A percentile compares a stretch with the other conserved stretches of the same genome.
Evolutionary conservation across 768 basidiomycete genomes (phyloP).

Genomic region (Kwoniella heveanensis): DNA sequence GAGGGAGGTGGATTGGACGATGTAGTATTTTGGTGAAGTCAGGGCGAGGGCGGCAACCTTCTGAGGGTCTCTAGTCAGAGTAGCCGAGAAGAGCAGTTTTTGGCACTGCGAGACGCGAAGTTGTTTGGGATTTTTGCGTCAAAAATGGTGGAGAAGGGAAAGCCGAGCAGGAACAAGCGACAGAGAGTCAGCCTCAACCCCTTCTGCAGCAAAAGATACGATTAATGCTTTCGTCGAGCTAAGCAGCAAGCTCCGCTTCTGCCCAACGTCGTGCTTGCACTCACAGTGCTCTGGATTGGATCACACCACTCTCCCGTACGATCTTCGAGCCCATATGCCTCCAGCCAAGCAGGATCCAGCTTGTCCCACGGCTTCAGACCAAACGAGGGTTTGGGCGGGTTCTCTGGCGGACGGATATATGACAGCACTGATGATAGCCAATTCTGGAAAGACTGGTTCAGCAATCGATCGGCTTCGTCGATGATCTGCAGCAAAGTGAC

Average conservation of each 20-base stretch:
- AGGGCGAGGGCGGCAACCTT: constrained; percentile 82
- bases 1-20: constrained; percentile 65
- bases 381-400: constrained; percentile 15
- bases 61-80: constrained; percentile 89
- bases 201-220: too few species aligned
- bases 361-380: constrained; percentile 30
- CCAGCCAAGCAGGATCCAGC: constrained; percentile 47
- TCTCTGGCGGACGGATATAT: constrained; percentile 64
- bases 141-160: background rate
- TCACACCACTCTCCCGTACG: constrained; percentile 36
- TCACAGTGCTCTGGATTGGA: constrained; percentile 28
- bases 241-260: too few species aligned
- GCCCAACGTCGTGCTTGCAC: too few species aligned
- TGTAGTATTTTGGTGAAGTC: constrained; percentile 79
- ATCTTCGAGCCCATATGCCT: constrained; percentile 36
- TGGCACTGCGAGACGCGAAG: constrained; percentile 64
- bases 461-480: constrained; percentile 94
- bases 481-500: constrained; percentile 83
- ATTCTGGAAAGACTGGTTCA: constrained; percentile 93
- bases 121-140: background rate
- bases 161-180: background rate
- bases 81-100: constrained; percentile 94
- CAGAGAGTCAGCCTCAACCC: background rate
- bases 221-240: too few species aligned
- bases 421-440: constrained; percentile 83